Evolutionary conservation across 768 basidiomycete species (phyloP).

Genomic region (Lentinula guzmanii): DNA sequence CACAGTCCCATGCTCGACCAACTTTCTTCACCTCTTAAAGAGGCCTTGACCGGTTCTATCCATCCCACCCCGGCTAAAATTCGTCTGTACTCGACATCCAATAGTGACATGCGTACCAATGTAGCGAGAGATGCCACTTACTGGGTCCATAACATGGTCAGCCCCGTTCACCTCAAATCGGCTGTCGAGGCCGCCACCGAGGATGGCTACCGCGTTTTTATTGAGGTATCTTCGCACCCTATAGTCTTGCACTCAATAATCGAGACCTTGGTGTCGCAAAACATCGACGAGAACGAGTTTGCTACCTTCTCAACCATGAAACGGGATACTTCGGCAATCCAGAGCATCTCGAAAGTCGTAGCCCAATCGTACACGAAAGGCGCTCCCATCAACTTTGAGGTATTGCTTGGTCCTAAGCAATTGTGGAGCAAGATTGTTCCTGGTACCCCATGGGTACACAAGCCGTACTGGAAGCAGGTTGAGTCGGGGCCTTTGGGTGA

Average conservation of each 20-base stretch:
- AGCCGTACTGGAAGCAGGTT: not conserved
- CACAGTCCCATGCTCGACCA: slow-evolving; percentile 2
- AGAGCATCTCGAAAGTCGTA: not conserved
- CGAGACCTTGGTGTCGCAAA: not conserved
- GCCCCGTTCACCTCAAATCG: not conserved
- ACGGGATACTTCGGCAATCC: not conserved
- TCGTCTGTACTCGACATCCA: not conserved
- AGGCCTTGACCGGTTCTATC: not conserved
- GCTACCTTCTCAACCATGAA: not conserved
- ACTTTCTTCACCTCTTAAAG: not conserved
- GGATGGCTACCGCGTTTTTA: not conserved
- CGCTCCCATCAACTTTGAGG: not conserved
- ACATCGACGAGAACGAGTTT: not conserved
- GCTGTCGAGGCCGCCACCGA: not conserved
- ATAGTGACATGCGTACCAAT: not conserved
- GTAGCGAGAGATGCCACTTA: not conserved
- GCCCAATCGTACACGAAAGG: not conserved
- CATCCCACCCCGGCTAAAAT: not conserved
- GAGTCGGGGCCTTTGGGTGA: not conserved
- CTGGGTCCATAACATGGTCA: slow-evolving; percentile 3
- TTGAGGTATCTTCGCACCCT: not conserved
- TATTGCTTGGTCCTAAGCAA: not conserved
- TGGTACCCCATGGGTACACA: not conserved
- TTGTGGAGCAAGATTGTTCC: not conserved
- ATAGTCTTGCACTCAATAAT: not conserved